Conservation (phyloP, 371 early-diverging fungal genomes). For the Catenaria anguillulae region DNA sequence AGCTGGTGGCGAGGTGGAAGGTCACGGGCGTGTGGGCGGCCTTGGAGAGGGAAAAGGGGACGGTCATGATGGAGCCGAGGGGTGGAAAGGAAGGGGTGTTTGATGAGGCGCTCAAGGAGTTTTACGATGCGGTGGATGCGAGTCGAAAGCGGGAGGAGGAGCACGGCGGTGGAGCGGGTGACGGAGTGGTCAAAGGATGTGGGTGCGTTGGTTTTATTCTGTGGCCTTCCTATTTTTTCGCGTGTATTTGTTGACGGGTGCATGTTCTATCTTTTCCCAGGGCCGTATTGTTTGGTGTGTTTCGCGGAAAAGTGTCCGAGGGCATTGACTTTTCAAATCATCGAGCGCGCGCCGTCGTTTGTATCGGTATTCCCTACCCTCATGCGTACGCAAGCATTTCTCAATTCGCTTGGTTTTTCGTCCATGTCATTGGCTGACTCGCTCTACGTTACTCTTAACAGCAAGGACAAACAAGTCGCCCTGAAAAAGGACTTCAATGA, state of each 20-base stretch:
- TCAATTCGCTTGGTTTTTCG: background rate
- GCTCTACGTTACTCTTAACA: background rate
- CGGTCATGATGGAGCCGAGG: background rate
- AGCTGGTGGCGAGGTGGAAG: background rate
- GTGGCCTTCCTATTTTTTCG: background rate
- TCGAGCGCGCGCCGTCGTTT: slow-evolving; percentile 73
- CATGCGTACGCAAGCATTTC: background rate
- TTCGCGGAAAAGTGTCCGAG: slow-evolving; percentile 84
- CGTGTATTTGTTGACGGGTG: background rate
- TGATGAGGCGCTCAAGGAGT: background rate
- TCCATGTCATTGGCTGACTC: too few relatives aligned
- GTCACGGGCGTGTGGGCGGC: background rate
- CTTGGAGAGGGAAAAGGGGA: background rate
- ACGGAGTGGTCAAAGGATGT: too few relatives aligned
- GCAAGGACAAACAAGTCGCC: slow-evolving; percentile 1
- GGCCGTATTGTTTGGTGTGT: slow-evolving; percentile 27
- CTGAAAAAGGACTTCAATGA: background rate
- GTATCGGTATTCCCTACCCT: slow-evolving; percentile 87
- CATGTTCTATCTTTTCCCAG: background rate
- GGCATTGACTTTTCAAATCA: slow-evolving; percentile 89
- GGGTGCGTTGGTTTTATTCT: background rate
- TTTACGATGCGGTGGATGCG: background rate
- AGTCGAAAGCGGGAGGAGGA: background rate
- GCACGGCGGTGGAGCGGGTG: too few relatives aligned
- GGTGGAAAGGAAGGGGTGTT: background rate